These are phyloP conservation scores for Macaranga tanarius DNA, from an alignment of 441 rosid genomes.

Conservation along the genomic window DNA sequence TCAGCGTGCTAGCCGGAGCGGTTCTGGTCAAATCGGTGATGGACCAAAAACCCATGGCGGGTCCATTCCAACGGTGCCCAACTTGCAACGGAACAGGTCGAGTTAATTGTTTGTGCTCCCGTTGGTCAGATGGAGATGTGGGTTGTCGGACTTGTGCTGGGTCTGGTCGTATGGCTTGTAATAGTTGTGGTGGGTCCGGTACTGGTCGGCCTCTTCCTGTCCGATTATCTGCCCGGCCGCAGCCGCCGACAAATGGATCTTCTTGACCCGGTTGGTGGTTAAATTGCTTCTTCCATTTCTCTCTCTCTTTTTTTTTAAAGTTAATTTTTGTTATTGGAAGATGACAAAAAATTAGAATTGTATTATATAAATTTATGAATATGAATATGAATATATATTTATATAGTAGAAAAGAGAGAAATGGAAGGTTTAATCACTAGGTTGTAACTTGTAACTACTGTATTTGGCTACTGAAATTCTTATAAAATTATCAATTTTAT, in stretches of 20 bases:
- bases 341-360: constrained; percentile 3
- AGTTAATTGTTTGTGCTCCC: constrained; percentile 70
- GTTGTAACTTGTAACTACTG: constrained; percentile 13
- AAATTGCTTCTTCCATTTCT: constrained; percentile 2
- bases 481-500: background rate
- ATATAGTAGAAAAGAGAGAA: constrained; percentile 12
- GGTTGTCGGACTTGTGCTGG: constrained; percentile 92
- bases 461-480: constrained; percentile 17
- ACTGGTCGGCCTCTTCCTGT: constrained; percentile 83
- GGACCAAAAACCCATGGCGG: constrained; percentile 89
- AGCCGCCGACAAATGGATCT: constrained; percentile 32
- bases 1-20: constrained; percentile 89
- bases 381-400: background rate
- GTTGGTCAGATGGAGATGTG: constrained; percentile 90
- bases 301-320: background rate
- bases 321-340: background rate
- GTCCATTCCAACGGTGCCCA: constrained; percentile 62
- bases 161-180: constrained; percentile 77
- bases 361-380: constrained; percentile 6
- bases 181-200: constrained; percentile 90
- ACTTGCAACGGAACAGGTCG: constrained; percentile 88
- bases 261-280: constrained; percentile 13
- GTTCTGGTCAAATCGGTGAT: constrained; percentile 73
- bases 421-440: constrained; percentile 18
- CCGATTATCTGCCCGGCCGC: constrained; percentile 56